These are phyloP conservation scores for Cyberlindnera sargentensis DNA, from an alignment of 805 yeast species.

Conservation along the genomic window DNA sequence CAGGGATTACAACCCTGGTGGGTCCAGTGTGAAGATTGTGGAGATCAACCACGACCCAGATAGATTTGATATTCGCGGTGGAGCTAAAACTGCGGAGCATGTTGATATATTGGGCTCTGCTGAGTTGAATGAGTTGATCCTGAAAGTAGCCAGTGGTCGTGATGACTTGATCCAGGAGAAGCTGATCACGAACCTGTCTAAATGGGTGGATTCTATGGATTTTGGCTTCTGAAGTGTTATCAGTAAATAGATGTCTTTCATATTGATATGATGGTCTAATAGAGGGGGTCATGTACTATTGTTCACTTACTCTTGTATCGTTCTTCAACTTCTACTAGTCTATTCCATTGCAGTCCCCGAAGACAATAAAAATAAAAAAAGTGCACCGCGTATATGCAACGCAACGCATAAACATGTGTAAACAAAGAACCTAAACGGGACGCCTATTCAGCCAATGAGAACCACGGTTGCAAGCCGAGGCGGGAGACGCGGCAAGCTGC, in stretches of 20 bases:
- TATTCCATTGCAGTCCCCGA: no score
- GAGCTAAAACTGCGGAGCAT: slow-evolving; percentile 96
- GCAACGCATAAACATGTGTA: no score
- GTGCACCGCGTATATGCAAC: no score
- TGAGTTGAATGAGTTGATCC: slow-evolving; percentile 77
- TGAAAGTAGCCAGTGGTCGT: slow-evolving; percentile 75
- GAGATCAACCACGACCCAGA: slow-evolving; percentile 94
- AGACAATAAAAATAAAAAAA: no score
- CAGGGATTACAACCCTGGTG: slow-evolving; percentile 75
- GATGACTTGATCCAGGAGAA: slow-evolving; percentile 62
- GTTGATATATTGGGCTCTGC: slow-evolving; percentile 95
- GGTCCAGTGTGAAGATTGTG: slow-evolving; percentile 64
- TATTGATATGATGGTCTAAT: not conserved
- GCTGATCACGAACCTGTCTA: slow-evolving; percentile 48
- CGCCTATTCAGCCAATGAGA: no score
- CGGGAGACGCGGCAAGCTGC: no score
- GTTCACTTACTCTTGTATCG: no score
- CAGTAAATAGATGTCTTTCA: not conserved
- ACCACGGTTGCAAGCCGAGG: no score
- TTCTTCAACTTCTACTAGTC: no score
- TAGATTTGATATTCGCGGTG: slow-evolving; percentile 90
- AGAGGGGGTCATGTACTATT: no score
- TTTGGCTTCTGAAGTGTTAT: slow-evolving; percentile 10
- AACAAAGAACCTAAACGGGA: no score
- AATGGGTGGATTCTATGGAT: slow-evolving; percentile 41